Evolutionary conservation across 2,329 filamentous ascomycete species (phyloP).

Genomic region (Aspergillus phoenicis): DNA sequence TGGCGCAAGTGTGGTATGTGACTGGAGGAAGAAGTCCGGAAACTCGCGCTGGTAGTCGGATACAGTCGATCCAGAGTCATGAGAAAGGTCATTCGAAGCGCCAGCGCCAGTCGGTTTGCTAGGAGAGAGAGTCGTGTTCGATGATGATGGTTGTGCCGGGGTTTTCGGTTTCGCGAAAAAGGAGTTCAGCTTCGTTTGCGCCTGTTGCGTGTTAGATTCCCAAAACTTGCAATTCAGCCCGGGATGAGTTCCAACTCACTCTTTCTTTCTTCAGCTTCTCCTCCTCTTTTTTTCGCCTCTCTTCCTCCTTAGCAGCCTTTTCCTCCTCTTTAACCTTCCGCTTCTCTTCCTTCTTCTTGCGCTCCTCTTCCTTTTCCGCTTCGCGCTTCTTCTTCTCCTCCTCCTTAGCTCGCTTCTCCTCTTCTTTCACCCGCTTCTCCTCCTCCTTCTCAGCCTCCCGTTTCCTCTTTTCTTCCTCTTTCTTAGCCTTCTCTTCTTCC

Average conservation of each 20-base stretch:
- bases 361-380: constrained; percentile 50
- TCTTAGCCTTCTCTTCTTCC: constrained; percentile 51
- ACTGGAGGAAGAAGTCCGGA: constrained; percentile 76
- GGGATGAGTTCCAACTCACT: constrained; percentile 34
- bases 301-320: constrained; percentile 41
- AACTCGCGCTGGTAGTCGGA: constrained; percentile 72
- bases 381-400: constrained; percentile 51
- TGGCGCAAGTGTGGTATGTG: constrained; percentile 70
- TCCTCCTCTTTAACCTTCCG: constrained; percentile 51
- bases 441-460: constrained; percentile 37
- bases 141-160: constrained; percentile 27
- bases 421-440: constrained; percentile 33
- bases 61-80: constrained; percentile 30
- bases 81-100: constrained; percentile 16
- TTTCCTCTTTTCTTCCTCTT: constrained; percentile 49
- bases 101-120: constrained; percentile 22
- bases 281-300: constrained; percentile 44
- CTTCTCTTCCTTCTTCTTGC: constrained; percentile 45
- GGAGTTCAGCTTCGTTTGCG: constrained; percentile 54
- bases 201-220: constrained; percentile 37
- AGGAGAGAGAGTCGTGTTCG: constrained; percentile 32
- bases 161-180: constrained; percentile 52
- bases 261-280: constrained; percentile 49
- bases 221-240: constrained; percentile 20
- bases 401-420: constrained; percentile 47